Evolutionary conservation across 345 rosid species (phyloP), one percentile per base, ranked within the genome.

Genomic region (Streptanthus diversifolius): DNA sequence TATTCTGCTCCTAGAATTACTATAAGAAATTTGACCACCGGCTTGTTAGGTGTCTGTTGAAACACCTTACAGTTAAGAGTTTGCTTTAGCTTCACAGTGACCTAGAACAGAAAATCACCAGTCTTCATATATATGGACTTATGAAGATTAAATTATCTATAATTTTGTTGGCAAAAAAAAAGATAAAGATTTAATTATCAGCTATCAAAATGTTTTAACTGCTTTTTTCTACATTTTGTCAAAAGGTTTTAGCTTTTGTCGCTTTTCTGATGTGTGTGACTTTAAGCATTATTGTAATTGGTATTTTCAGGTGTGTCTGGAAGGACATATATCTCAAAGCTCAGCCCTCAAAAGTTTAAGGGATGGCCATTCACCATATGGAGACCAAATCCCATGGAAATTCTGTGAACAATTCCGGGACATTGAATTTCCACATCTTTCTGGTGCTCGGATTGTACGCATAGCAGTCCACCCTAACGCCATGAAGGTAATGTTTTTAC

Each of bases 321-420:
- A 95, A 85, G 99, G 99, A 48, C 89, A 86, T 41, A 95, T 95
- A 76, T 95, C 99, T 70, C 84, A 74, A 59, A 88, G 79, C 82
- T 95, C 99, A 76, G 95, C 87, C 18, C 67, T 85, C 32, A 78
- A 77, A 81, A 92, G 92, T 83, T 84, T 91, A 71, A 76, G 84
- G 5, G 90, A 76, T 65, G 98, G 92, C 33, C 90, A 88, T 84
- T 89, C 85, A 70, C 99, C 99, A 7, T 85, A 41, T 83, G 99
- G 99, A 67, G 99, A 95, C 81, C 98, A 91, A 74, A 90, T 95
- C 64, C 98, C 99, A 27, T 95, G 99, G 99, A 95, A 95, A 77
- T 92, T 95, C 76, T 88, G 85, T 77, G 93, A 95, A 82, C 91
- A 90, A 66, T 95, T 88, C 52, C 85, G 86, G 64, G 93, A 95